A percentile compares a stretch with the other conserved stretches of the same genome.
Conservation (phyloP, 768 basidiomycete species). For the Suillus cothurnatus region DNA sequence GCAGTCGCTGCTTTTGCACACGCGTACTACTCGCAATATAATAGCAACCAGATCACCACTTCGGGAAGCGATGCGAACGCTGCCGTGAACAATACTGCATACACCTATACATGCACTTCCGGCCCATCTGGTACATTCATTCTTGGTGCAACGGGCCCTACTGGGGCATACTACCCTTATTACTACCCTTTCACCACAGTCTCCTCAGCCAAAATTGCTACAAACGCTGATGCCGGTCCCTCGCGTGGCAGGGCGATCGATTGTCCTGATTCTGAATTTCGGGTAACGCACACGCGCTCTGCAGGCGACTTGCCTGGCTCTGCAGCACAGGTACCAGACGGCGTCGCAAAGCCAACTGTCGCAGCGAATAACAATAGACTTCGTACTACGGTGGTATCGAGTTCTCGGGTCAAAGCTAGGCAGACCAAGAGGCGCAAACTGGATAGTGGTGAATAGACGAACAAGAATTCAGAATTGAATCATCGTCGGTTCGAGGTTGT, state of each 20-base stretch:
- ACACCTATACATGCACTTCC: too few relatives aligned
- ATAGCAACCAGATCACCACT: neutral
- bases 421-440: slow-evolving; percentile 28
- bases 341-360: neutral
- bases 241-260: neutral
- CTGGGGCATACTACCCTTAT: neutral
- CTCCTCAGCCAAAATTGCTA: neutral
- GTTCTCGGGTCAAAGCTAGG: slow-evolving; percentile 7
- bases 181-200: neutral
- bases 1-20: neutral
- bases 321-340: neutral
- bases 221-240: neutral
- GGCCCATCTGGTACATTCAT: neutral
- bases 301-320: neutral
- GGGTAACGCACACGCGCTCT: neutral
- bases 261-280: neutral
- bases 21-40: neutral
- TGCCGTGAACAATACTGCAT: too few relatives aligned
- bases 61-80: neutral
- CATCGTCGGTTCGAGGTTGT: too few relatives aligned
- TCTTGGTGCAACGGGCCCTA: neutral
- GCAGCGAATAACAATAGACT: neutral
- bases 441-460: slow-evolving; percentile 11
- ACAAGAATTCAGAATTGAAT: too few relatives aligned
- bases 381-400: neutral